Base-by-base conservation (phyloP, 2,329 filamentous ascomycete genomes). In the Fusarium illudens region DNA sequence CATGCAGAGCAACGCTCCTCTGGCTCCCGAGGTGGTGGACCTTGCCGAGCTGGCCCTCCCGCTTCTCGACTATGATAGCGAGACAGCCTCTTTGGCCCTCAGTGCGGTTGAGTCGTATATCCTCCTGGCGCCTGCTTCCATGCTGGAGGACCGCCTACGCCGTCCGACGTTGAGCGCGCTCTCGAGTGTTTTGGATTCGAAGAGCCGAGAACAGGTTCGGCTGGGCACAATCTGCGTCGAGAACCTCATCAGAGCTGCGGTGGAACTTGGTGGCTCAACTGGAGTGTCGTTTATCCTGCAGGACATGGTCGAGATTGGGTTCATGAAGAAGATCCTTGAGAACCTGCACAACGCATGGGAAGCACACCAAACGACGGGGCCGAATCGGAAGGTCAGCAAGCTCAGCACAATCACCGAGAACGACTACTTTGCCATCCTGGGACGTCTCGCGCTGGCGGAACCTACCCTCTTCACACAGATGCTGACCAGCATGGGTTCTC, bases 381-480 rank as follows among this genome's bases (percentile, higher is more conserved):
- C 95, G 0, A 92, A 92, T 73, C 86, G 86, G 25, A 91, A 86
- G 69, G 84, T 87, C 19, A 86, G 89, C 37, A 87, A 88, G 29
- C 86, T 97, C 32, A 90, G 91, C 71, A 88, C 89, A 12, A 85
- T 94, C 11, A 90, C 92, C 1, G 89, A 97, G 75, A 92, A 92
- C 0, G 92, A 97, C 75, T 97, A 97, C 77, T 91, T 97, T 74
- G 87, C 89, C 5, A 89, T 98, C 3, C 84, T 99, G 3, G 90
- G 93, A 2, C 90, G 94, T 2, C 85, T 98, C 15, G 87, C 90
- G 0, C 81, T 97, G 3, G 89, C 90, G 1, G 91, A 91, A 34
- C 92, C 94, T 1, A 79, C 79, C 3, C 82, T 92, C 2, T 91
- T 97, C 69, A 81, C 90, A 5, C 83, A 86, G 17, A 81, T 89